These are phyloP conservation scores for Tetraselmis striata DNA, from an alignment of 139 green algal genomes.

Conservation along the genomic window DNA sequence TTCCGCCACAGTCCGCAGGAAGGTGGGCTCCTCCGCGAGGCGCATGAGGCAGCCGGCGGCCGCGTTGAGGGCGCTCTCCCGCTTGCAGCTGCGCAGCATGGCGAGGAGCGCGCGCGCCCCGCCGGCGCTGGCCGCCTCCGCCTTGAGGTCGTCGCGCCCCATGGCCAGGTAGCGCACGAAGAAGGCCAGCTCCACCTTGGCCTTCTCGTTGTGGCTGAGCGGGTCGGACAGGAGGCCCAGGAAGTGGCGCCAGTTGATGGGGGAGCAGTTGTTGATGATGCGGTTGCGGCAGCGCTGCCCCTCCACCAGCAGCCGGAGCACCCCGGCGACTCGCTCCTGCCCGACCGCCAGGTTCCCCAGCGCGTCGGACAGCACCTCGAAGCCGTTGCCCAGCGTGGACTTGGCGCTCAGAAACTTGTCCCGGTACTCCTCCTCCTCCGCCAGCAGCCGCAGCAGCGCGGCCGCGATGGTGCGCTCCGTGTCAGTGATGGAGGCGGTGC, in stretches of 20 bases:
- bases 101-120: slow-evolving; percentile 1
- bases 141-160: slow-evolving; percentile 16
- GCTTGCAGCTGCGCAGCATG: slow-evolving; percentile 3
- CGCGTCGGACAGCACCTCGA: background rate
- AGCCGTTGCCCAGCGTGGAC: background rate
- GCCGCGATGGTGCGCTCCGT: background rate
- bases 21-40: background rate
- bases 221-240: background rate
- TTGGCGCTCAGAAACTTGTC: slow-evolving; percentile 10
- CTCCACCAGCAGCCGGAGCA: slow-evolving; percentile 5
- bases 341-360: background rate
- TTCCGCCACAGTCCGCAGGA: background rate
- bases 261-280: slow-evolving; percentile 3
- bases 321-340: background rate
- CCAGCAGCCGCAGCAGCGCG: background rate
- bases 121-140: background rate
- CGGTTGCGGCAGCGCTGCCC: slow-evolving; percentile 4
- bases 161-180: background rate
- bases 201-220: background rate
- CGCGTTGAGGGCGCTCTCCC: background rate
- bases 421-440: background rate
- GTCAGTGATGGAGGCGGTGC: background rate
- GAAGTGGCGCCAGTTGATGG: background rate
- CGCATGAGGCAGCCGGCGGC: slow-evolving; percentile 1
- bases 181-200: background rate